phyloP scores from a whole-genome alignment of 2,329 filamentous ascomycete genomes.

The Bimuria novae-zelandiae region DNA sequence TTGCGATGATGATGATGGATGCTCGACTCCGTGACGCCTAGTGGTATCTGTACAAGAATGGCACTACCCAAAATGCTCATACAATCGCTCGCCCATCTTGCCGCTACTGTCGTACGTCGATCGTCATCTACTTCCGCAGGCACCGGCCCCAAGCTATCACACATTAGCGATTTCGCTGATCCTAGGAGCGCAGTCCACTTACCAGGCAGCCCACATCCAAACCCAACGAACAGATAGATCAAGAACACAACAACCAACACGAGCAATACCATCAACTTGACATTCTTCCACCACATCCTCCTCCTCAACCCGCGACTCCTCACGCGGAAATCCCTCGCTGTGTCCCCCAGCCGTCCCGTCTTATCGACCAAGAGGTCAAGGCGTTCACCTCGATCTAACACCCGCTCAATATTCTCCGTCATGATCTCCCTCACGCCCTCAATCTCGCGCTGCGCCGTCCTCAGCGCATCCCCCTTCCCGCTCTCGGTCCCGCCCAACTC shows the following conservation, averaged over 20 bases:
- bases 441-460: conserved; percentile 84
- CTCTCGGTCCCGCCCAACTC: conserved; percentile 80
- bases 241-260: conserved; percentile 73
- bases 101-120: background rate
- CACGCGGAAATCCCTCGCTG: conserved; percentile 86
- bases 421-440: conserved; percentile 91
- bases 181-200: conserved; percentile 11
- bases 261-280: conserved; percentile 86
- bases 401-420: conserved; percentile 91
- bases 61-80: background rate
- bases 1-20: background rate
- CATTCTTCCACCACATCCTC: conserved; percentile 99
- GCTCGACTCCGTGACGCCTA: background rate
- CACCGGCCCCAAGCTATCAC: conserved; percentile 45
- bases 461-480: conserved; percentile 75
- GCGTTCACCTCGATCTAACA: conserved; percentile 84
- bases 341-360: conserved; percentile 88
- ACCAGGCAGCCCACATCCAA: conserved; percentile 71
- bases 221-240: conserved; percentile 72
- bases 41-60: background rate
- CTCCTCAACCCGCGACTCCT: conserved; percentile 83
- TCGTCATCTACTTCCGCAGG: conserved; percentile 28
- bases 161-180: conserved; percentile 20
- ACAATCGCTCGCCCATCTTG: background rate
- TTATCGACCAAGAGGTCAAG: conserved; percentile 95